Conservation (phyloP, 208 protist genomes). For the Trichomonas gallinae region DNA sequence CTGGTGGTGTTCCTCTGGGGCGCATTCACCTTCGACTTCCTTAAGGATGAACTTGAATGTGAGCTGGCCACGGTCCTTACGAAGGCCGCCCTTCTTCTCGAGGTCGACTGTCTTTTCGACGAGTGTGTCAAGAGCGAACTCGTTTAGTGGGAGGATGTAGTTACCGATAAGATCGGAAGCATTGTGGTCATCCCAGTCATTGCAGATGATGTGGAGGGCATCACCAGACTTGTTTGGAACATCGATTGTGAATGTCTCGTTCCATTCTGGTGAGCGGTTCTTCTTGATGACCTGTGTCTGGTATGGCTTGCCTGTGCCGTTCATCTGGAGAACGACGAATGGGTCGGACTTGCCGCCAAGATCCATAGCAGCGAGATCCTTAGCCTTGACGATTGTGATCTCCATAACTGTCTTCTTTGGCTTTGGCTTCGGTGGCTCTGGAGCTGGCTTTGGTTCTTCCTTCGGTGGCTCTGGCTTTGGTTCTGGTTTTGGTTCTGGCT, state of each 20-base stretch:
- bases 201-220: neutral
- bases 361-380: neutral
- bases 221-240: neutral
- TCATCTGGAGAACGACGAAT: neutral
- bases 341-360: neutral
- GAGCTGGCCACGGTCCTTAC: neutral
- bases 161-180: neutral
- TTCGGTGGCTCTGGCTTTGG: no score
- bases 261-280: neutral
- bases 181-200: neutral
- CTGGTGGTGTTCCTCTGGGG: neutral
- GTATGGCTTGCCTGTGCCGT: neutral
- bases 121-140: neutral
- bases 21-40: neutral
- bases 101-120: neutral
- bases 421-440: neutral
- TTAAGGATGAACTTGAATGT: neutral
- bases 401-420: neutral
- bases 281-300: neutral
- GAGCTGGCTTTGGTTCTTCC: no score
- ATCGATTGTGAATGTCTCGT: neutral
- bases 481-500: no score
- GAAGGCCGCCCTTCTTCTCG: neutral
- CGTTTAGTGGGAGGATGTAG: neutral
- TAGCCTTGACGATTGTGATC: neutral